Conservation (phyloP, 2,329 filamentous ascomycete species). For the Fusarium xylarioides region DNA sequence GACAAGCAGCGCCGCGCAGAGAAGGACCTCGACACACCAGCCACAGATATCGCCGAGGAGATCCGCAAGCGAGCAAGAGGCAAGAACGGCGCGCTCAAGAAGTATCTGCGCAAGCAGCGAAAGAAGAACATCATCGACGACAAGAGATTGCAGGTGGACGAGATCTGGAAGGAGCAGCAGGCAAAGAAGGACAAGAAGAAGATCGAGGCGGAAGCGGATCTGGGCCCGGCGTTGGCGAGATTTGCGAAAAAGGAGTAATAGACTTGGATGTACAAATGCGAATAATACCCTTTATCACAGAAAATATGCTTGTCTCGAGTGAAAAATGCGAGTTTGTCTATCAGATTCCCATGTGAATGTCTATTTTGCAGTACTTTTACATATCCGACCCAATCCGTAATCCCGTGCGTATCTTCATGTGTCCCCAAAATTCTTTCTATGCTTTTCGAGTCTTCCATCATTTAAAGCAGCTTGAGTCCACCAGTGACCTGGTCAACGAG, state of each 20-base stretch:
- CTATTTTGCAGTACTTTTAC: slow-evolving; percentile 27
- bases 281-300: slow-evolving; percentile 41
- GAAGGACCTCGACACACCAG: slow-evolving; percentile 76
- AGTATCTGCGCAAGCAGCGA: slow-evolving; percentile 90
- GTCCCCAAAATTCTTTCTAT: neutral
- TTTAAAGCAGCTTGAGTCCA: slow-evolving; percentile 80
- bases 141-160: slow-evolving; percentile 86
- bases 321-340: slow-evolving; percentile 8
- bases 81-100: slow-evolving; percentile 87
- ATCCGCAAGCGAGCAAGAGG: slow-evolving; percentile 83
- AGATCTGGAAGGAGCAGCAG: slow-evolving; percentile 78
- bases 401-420: neutral
- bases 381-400: slow-evolving; percentile 20
- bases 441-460: neutral
- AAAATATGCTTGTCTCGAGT: neutral
- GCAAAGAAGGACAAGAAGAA: slow-evolving; percentile 71
- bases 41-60: slow-evolving; percentile 66
- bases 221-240: slow-evolving; percentile 85
- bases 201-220: slow-evolving; percentile 72
- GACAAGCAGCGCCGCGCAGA: slow-evolving; percentile 81
- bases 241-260: slow-evolving; percentile 77
- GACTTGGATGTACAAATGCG: slow-evolving; percentile 27
- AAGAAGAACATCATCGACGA: slow-evolving; percentile 96
- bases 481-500: slow-evolving; percentile 88
- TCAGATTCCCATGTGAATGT: slow-evolving; percentile 7